Evolutionary conservation across 495 filamentous ascomycete species (phyloP), one percentile per base, ranked within the genome.

Genomic region (Poronia punctata): DNA sequence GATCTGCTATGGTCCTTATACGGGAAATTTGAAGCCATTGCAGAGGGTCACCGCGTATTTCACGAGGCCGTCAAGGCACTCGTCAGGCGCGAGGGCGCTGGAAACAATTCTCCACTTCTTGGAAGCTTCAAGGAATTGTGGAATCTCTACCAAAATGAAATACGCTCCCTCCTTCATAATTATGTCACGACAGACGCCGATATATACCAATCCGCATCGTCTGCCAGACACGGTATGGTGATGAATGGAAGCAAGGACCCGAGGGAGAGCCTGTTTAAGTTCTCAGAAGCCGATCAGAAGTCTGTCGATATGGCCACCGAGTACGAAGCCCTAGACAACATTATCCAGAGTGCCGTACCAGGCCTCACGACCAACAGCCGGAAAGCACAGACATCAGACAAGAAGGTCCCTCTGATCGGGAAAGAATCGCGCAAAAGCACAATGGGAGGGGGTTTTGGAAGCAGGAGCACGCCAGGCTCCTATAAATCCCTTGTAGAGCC

Each of bases 111-210:
- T 32, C 63, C 69, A 1, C 72, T 94, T 31, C 78, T 79, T 3
- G 78, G 85, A 38, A 83, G 87, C 23, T 95, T 96, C 55, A 85
- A 84, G 44, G 89, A 95, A 62, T 65, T 96, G 36, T 99, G 92
- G 92, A 93, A 95, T 47, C 71, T 99, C 31, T 80, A 74, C 57
- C 61, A 69, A 26, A 64, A 68, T 34, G 62, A 84, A 75, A 95
- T 99, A 51, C 82, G 89, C 21, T 92, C 88, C 2, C 68, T 97
- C 14, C 68, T 99, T 43, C 93, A 99, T 60, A 92, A 97, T 59
- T 97, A 99, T 52, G 75, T 99, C 40, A 90, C 93, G 3, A 92
- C 87, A n/a, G 88, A 90, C 51, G 88, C 84, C 23, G 83, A 88
- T 46, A 68, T 78, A 14, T 76, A 75, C 36, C 71, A 74, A 45